These are phyloP conservation scores for Fragaria nilgerrensis DNA, from an alignment of 306 rosid species.

Conservation along the genomic window DNA sequence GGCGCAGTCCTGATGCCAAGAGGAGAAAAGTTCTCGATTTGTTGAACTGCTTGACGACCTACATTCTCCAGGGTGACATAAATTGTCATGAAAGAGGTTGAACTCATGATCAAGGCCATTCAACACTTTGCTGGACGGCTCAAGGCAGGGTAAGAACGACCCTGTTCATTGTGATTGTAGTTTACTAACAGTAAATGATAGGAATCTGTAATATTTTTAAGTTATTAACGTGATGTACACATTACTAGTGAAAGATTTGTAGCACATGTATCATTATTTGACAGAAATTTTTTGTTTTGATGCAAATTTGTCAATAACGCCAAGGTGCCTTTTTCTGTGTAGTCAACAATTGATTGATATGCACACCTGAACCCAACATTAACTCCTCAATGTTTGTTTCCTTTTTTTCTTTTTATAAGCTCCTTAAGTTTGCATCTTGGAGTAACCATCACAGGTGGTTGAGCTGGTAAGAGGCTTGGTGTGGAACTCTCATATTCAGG, in stretches of 20 bases:
- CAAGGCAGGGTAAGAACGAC: background rate
- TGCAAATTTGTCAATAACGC: background rate
- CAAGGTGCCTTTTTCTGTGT: background rate
- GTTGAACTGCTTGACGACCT: constrained; percentile 53
- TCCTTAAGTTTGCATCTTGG: background rate
- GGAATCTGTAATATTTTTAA: constrained; percentile 1
- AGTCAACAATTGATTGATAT: background rate
- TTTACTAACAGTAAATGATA: constrained; percentile 6
- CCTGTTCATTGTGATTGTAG: constrained; percentile 2
- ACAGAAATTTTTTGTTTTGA: background rate
- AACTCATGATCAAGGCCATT: background rate
- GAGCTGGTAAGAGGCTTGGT: too few species aligned
- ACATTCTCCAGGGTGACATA: constrained; percentile 45
- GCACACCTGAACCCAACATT: background rate
- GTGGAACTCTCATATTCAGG: too few species aligned
- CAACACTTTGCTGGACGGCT: constrained; percentile 36
- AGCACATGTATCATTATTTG: constrained; percentile 13
- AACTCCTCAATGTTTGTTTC: background rate
- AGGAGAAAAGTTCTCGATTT: constrained; percentile 57
- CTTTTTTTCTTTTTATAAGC: background rate
- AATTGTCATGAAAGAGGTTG: constrained; percentile 8
- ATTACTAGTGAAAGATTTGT: background rate
- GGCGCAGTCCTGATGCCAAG: constrained; percentile 69
- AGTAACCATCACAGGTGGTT: background rate
- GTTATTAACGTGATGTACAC: constrained; percentile 3